phyloP scores from a whole-genome alignment of 192 early-diverging fungal species.

The Coemansia sp. region DNA sequence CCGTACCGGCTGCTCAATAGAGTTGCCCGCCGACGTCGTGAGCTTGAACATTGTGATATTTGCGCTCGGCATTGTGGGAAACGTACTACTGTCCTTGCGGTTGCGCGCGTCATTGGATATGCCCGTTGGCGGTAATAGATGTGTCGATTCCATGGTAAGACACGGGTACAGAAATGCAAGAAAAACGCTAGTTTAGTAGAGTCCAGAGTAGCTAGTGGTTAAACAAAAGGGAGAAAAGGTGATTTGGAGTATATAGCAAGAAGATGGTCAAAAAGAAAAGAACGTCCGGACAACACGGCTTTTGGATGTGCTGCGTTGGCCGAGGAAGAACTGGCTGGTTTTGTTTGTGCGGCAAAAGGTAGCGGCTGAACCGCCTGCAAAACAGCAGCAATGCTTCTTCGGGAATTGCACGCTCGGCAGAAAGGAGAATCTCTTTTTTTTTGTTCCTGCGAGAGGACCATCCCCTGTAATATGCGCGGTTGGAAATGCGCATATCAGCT shows the following conservation, averaged over 20 bases:
- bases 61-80: constrained; percentile 14
- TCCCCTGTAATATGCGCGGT: constrained; percentile 9
- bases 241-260: background rate
- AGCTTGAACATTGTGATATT: constrained; percentile 46
- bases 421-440: constrained; percentile 16
- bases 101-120: constrained; percentile 12
- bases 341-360: background rate
- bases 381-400: background rate
- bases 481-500: background rate
- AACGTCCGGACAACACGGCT: background rate
- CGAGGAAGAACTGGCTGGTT: background rate
- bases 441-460: constrained; percentile 11
- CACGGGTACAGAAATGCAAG: background rate
- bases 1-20: constrained; percentile 45
- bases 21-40: constrained; percentile 43
- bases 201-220: background rate
- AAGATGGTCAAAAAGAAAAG: background rate
- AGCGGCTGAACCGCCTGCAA: constrained; percentile 11
- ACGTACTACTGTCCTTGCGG: constrained; percentile 19
- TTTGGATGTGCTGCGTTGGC: background rate
- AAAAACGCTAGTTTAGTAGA: background rate
- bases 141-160: constrained; percentile 9
- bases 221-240: background rate
- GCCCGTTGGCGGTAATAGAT: constrained; percentile 3
- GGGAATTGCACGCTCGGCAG: constrained; percentile 5